Percentiles rank a stretch among this genome's conserved stretches.
phyloP scores from a whole-genome alignment of 352 stramenopile species.

The Phytophthora citricola region DNA sequence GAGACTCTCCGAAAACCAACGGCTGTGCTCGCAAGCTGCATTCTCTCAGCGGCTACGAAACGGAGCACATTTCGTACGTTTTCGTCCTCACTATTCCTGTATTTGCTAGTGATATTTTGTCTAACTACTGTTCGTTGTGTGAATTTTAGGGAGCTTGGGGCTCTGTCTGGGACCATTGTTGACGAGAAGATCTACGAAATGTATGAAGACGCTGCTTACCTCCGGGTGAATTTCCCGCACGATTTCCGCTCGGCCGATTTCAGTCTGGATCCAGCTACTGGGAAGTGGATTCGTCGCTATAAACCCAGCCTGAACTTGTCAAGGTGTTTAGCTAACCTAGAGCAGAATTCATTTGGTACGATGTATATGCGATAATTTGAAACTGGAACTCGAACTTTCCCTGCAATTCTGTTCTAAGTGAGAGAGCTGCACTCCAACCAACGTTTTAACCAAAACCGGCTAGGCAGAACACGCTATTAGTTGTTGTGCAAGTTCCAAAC shows the following conservation, averaged over 20 bases:
- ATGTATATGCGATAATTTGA: too few relatives aligned
- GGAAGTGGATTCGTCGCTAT: constrained; percentile 1
- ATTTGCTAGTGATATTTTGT: not conserved
- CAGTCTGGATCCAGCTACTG: not conserved
- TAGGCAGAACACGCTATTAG: too few relatives aligned
- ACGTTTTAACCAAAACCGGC: too few relatives aligned
- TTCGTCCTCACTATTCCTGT: not conserved
- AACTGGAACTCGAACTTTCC: too few relatives aligned
- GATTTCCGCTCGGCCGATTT: not conserved
- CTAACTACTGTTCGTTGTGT: not conserved
- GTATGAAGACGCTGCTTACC: not conserved
- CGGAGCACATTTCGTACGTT: not conserved
- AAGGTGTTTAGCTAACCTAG: not conserved
- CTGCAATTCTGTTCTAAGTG: too few relatives aligned
- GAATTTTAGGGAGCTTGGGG: not conserved
- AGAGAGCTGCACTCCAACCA: too few relatives aligned
- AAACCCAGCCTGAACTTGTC: constrained; percentile 1
- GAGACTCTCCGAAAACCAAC: not conserved
- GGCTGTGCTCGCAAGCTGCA: not conserved
- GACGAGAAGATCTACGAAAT: not conserved
- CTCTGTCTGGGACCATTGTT: not conserved
- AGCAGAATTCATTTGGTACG: too few relatives aligned
- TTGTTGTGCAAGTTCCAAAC: too few relatives aligned
- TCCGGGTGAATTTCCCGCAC: not conserved
- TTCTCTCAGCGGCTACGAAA: not conserved